Evolutionary conservation across 768 basidiomycete genomes (phyloP).

Genomic region (Coprinopsis marcescibilis): DNA sequence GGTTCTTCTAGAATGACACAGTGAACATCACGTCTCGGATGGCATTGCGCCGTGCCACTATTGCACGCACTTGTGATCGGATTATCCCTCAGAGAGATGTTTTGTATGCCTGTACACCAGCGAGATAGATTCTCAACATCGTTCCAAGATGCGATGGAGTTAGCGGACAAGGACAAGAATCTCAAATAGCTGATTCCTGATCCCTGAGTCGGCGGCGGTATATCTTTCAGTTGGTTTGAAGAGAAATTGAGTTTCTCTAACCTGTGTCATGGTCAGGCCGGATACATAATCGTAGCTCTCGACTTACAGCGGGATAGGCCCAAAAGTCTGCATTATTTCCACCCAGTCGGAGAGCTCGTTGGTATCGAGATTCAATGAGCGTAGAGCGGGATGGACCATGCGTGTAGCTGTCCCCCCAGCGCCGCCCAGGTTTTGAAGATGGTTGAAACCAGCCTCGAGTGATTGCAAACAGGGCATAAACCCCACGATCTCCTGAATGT

Average conservation of each 20-base stretch:
- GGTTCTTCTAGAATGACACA: slow-evolving; percentile 26
- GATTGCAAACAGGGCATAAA: slow-evolving; percentile 49
- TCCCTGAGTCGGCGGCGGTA: slow-evolving; percentile 34
- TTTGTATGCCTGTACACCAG: slow-evolving; percentile 67
- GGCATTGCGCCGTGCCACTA: too few relatives aligned
- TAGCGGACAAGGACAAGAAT: slow-evolving; percentile 60
- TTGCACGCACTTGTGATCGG: slow-evolving; percentile 45
- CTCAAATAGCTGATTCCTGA: slow-evolving; percentile 33
- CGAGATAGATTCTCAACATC: slow-evolving; percentile 56
- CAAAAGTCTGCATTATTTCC: slow-evolving; percentile 37
- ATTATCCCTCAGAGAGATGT: slow-evolving; percentile 57
- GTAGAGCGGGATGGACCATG: slow-evolving; percentile 16
- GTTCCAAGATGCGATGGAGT: slow-evolving; percentile 52
- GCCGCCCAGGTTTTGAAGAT: slow-evolving; percentile 35
- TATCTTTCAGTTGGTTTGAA: slow-evolving; percentile 49
- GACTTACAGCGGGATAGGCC: slow-evolving; percentile 42
- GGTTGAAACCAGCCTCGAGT: slow-evolving; percentile 72
- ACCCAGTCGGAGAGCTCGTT: slow-evolving; percentile 60
- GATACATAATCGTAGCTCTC: slow-evolving; percentile 12
- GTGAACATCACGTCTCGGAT: slow-evolving; percentile 4
- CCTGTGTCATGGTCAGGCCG: slow-evolving; percentile 31
- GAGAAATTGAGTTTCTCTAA: slow-evolving; percentile 62
- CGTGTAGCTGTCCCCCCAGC: slow-evolving; percentile 21
- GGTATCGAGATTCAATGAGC: slow-evolving; percentile 62
- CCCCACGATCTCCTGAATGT: slow-evolving; percentile 45